A percentile compares a stretch with the other conserved stretches of the same genome.
Evolutionary conservation across 177 flowering plant genomes (phyloP).

Genomic region (Vitis hybrid): DNA sequence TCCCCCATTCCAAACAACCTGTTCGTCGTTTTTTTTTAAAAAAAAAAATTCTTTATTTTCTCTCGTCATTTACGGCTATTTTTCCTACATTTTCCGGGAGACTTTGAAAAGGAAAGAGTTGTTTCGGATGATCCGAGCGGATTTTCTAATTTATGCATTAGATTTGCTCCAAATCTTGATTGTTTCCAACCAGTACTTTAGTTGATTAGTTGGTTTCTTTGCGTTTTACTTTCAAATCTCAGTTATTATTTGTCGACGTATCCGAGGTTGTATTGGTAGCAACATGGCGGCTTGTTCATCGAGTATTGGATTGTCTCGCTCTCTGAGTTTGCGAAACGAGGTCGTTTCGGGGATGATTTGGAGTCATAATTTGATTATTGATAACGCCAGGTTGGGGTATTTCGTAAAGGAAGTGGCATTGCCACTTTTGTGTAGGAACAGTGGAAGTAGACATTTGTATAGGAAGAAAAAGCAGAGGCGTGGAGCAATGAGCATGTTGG

Average conservation of each 20-base stretch:
- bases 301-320: constrained; percentile 3
- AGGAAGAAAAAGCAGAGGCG: constrained; percentile 3
- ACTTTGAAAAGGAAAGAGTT: too few species aligned
- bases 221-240: not conserved
- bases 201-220: not conserved
- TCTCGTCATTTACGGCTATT: too few species aligned
- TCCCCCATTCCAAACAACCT: too few species aligned
- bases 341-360: constrained; percentile 14
- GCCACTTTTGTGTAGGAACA: not conserved
- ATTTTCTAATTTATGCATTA: not conserved
- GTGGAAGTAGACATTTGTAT: not conserved
- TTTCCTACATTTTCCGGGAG: too few species aligned
- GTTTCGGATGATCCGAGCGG: too few species aligned
- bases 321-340: constrained; percentile 13
- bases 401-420: constrained; percentile 5
- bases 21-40: too few species aligned
- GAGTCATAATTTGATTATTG: constrained; percentile 1
- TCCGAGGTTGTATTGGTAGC: not conserved
- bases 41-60: too few species aligned
- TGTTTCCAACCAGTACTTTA: not conserved
- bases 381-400: not conserved
- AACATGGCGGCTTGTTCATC: constrained; percentile 21
- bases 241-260: constrained; percentile 9
- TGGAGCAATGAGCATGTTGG: constrained; percentile 7
- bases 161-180: not conserved